Evolutionary conservation across 345 rosid species (phyloP), one percentile per base, ranked within the genome.

Genomic region (Aquilaria malaccensis): DNA sequence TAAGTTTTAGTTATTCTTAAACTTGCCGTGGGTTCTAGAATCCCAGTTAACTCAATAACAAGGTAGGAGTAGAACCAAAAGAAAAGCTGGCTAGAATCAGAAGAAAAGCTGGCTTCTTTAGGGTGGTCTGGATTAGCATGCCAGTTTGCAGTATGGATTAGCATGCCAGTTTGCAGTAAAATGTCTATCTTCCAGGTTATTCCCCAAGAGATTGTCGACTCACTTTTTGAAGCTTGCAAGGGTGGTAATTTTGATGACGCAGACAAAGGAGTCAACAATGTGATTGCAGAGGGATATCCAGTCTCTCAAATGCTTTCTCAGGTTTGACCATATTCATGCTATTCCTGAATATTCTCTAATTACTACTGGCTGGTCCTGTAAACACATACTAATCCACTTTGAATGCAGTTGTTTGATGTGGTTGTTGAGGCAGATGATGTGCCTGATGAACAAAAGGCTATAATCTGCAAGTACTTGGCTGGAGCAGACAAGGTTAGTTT

Each of bases 231-330:
- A 45, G 81, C 89, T 51, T 95, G 99, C 81, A 86, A 74, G 77
- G 86, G 84, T 54, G 89, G 95, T 11, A 81, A 95, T 71, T 91
- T 95, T 63, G 99, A 95, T 79, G 59, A 76, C 78, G 96, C 93
- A 13, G 83, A 86, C 77, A 86, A 83, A 75, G 95, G 86, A 80
- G 99, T 88, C 63, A 81, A 78, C 72, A 70, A 80, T 63, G 67
- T 86, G 56, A 87, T 86, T 58, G 91, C 89, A 30, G 97, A 91
- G 69, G 99, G 97, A 45, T 88, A 83, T 80, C 96, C 97, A 13
- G 96, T 81, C 54, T 83, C 96, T 67, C 93, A 91, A 77, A 74
- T 91, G 83, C 83, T 91, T 73, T 72, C 80, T 66, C 95, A 86
- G 91, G 97, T 91, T 9, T 43, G 13, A 7, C 55, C 62, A 60